Evolutionary conservation across 2,329 filamentous ascomycete genomes (phyloP).

Genomic region (Beauveria scarabaeidicola): DNA sequence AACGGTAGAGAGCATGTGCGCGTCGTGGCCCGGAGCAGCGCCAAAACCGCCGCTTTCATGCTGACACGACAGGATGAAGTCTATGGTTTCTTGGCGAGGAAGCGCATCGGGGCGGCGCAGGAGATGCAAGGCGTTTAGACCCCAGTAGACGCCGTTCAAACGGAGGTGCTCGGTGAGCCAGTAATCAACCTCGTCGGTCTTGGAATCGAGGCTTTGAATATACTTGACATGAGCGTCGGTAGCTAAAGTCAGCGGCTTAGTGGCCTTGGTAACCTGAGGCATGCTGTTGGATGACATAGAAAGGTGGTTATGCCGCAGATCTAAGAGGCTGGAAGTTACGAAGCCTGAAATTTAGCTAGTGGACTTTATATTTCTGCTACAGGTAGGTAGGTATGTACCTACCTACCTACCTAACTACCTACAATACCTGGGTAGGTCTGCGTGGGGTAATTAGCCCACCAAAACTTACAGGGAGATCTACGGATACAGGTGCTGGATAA

Average conservation of each 20-base stretch:
- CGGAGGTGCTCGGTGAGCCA: slow-evolving; percentile 96
- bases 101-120: slow-evolving; percentile 74
- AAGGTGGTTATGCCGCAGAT: not conserved
- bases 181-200: slow-evolving; percentile 92
- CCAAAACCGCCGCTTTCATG: slow-evolving; percentile 85
- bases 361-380: too few species aligned
- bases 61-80: slow-evolving; percentile 94
- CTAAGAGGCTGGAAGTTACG: not conserved
- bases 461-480: too few species aligned
- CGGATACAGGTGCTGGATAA: too few species aligned
- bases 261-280: slow-evolving; percentile 18
- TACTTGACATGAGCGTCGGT: slow-evolving; percentile 71
- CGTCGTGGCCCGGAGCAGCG: slow-evolving; percentile 86
- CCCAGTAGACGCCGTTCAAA: slow-evolving; percentile 95
- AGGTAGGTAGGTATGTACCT: too few species aligned
- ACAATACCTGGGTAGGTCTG: too few species aligned
- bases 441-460: too few species aligned
- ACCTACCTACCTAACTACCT: too few species aligned
- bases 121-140: slow-evolving; percentile 78
- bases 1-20: slow-evolving; percentile 92
- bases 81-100: slow-evolving; percentile 69
- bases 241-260: slow-evolving; percentile 38
- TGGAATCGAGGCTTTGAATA: slow-evolving; percentile 84
- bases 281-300: slow-evolving; percentile 18
- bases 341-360: too few species aligned